phyloP scores from a whole-genome alignment of 1,139 yeast genomes.

The Wickerhamiella infanticola region DNA sequence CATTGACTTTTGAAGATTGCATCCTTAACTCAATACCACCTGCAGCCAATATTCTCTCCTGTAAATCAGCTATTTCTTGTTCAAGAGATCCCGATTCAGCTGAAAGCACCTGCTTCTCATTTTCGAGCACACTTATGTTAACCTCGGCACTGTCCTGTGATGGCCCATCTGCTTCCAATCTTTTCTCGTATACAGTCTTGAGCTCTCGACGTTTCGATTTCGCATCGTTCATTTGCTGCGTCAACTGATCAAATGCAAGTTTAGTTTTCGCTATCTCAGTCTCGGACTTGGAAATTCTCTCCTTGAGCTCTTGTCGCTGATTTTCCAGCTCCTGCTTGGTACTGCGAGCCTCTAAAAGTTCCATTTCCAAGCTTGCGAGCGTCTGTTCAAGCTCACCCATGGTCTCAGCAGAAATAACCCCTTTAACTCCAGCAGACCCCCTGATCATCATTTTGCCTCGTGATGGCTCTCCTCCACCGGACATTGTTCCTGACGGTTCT shows the following conservation, averaged over 20 bases:
- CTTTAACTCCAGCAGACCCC: constrained; percentile 22
- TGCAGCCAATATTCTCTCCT: constrained; percentile 70
- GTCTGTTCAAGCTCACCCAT: constrained; percentile 41
- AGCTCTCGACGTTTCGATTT: constrained; percentile 13
- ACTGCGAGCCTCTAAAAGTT: constrained; percentile 36
- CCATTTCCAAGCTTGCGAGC: constrained; percentile 39
- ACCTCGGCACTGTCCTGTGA: constrained; percentile 22
- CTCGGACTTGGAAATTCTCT: constrained; percentile 32
- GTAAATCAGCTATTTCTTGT: constrained; percentile 40
- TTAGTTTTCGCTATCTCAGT: constrained; percentile 4
- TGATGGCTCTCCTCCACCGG: constrained; percentile 79
- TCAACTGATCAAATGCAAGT: constrained; percentile 11
- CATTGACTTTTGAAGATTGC: constrained; percentile 72
- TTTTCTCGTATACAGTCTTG: constrained; percentile 14
- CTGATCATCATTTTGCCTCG: constrained; percentile 48
- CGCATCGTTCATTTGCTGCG: constrained; percentile 15
- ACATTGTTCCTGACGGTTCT: constrained; percentile 92
- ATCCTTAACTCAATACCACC: constrained; percentile 80
- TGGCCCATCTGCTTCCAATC: constrained; percentile 1
- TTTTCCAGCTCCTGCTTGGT: constrained; percentile 45
- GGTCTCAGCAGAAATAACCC: constrained; percentile 30
- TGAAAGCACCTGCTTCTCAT: constrained; percentile 33
- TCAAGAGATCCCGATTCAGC: constrained; percentile 46
- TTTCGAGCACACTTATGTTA: constrained; percentile 25
- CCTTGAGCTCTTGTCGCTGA: constrained; percentile 42